These are phyloP conservation scores for Fermentozyma sake DNA, from an alignment of 1,139 yeast genomes.

Conservation along the genomic window DNA sequence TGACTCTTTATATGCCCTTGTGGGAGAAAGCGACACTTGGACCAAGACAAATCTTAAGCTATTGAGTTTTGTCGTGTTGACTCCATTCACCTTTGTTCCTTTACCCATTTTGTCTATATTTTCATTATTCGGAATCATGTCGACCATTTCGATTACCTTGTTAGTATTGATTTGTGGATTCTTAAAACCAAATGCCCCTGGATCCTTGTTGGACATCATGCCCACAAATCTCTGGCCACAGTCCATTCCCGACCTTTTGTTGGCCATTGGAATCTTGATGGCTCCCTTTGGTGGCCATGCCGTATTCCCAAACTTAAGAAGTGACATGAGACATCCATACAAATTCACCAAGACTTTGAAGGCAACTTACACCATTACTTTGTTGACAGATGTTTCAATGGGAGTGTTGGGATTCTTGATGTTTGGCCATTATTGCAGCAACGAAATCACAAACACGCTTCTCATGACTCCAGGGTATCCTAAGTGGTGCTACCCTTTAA, in stretches of 20 bases:
- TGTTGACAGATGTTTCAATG: constrained; percentile 67
- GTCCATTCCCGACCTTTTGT: constrained; percentile 34
- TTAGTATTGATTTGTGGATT: constrained; percentile 40
- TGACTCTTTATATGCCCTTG: constrained; percentile 45
- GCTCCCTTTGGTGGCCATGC: constrained; percentile 68
- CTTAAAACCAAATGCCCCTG: constrained; percentile 36
- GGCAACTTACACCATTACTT: constrained; percentile 51
- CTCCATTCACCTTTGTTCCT: constrained; percentile 46
- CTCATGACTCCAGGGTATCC: constrained; percentile 74
- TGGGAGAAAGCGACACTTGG: constrained; percentile 37
- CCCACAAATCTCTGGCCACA: constrained; percentile 48
- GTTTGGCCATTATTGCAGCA: constrained; percentile 76
- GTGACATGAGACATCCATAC: constrained; percentile 54
- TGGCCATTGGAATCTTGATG: constrained; percentile 53
- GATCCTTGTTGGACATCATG: constrained; percentile 38
- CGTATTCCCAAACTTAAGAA: constrained; percentile 53
- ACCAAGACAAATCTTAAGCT: constrained; percentile 36
- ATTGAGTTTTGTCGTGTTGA: constrained; percentile 36
- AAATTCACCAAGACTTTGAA: constrained; percentile 37
- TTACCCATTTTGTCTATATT: constrained; percentile 41
- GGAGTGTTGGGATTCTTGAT: constrained; percentile 79
- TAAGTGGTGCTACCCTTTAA: constrained; percentile 51
- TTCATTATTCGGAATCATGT: constrained; percentile 41
- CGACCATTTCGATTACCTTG: constrained; percentile 40
- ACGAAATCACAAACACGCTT: constrained; percentile 80